Base-by-base conservation (phyloP, 1,284 basidiomycete species). In the Peniophora sp. region DNA sequence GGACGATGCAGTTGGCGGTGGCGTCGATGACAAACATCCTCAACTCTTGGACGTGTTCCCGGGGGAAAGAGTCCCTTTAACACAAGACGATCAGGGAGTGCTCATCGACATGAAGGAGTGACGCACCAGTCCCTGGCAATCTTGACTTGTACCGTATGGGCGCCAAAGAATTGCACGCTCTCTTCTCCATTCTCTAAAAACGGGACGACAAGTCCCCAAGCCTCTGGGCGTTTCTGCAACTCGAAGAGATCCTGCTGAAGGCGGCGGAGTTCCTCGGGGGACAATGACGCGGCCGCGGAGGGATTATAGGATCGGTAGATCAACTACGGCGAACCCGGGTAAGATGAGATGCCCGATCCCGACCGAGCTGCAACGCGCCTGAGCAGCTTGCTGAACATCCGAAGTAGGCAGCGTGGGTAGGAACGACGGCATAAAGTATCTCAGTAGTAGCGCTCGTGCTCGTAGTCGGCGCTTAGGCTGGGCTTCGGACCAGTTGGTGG, bases 151-250 rank as follows among this genome's bases (percentile, higher is more conserved):
- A 87, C 81, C 0, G 90, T 95, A 62, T 94, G 91, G 3, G 92
- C 92, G 3, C 91, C 90, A 62, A 92, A 94, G 75, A 94, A 95
- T 62, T 92, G 85, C 8, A 94, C 89, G 59, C 90, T 90, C 47
- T 76, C 73, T 64, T 93, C 86, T 56, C 73, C 66, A 59, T 85
- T 73, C 17, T 81, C 73, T 36, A 90, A 66, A 55, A 91, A 76
- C 0, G 88, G 87, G 39, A 88, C 71, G 24, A 89, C 79, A 44
- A 91, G 69, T 12, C 87, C 87, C 88, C 88, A 91, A 3, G 87
- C 88, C 56, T 81, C 77, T 47, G 77, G 78, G 52, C 76, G 70
- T 57, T 83, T 85, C 65, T 89, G 87, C 14, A 88, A 76, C 54
- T 87, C 82, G 54, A 86, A 83, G 3, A 89, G 72, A 51, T 88